Conservation (phyloP, 306 rosid genomes). For the Coriaria nepalensis region DNA sequence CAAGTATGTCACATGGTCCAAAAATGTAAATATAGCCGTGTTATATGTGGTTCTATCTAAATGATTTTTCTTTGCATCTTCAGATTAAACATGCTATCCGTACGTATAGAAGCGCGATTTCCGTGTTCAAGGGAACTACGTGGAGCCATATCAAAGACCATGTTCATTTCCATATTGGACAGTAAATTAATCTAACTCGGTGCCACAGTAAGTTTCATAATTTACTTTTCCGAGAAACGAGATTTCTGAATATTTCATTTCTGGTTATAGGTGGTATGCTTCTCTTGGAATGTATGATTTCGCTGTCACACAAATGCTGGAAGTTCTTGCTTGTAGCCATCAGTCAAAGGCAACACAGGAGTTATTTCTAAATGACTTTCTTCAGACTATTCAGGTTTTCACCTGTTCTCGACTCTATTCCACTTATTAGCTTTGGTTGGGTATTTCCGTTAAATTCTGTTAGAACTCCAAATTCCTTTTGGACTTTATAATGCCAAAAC, state of each 20-base stretch:
- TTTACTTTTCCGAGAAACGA: no score
- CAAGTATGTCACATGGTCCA: conserved; percentile 39
- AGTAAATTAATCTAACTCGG: conserved; percentile 43
- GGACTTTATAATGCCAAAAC: no score
- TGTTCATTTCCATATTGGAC: conserved; percentile 91
- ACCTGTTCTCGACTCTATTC: conserved; percentile 15
- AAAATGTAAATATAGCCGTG: conserved; percentile 10
- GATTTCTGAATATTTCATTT: conserved; percentile 19
- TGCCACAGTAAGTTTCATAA: conserved; percentile 10
- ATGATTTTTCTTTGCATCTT: conserved; percentile 11
- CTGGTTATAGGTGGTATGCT: conserved; percentile 85
- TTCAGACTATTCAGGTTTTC: conserved; percentile 77
- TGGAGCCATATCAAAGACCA: conserved; percentile 88
- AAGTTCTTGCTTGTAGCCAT: conserved; percentile 78
- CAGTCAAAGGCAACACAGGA: conserved; percentile 90
- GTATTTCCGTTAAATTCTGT: no score
- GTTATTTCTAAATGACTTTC: conserved; percentile 55
- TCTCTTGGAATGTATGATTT: conserved; percentile 65
- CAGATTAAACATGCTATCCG: conserved; percentile 96
- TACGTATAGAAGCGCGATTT: conserved; percentile 65
- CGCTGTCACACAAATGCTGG: conserved; percentile 77
- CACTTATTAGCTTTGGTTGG: not conserved
- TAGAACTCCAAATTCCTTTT: no score
- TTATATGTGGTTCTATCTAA: conserved; percentile 17
- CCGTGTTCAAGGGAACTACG: conserved; percentile 69